Conservation (phyloP, 805 yeast species). For the Suhomyces kilbournensis region DNA sequence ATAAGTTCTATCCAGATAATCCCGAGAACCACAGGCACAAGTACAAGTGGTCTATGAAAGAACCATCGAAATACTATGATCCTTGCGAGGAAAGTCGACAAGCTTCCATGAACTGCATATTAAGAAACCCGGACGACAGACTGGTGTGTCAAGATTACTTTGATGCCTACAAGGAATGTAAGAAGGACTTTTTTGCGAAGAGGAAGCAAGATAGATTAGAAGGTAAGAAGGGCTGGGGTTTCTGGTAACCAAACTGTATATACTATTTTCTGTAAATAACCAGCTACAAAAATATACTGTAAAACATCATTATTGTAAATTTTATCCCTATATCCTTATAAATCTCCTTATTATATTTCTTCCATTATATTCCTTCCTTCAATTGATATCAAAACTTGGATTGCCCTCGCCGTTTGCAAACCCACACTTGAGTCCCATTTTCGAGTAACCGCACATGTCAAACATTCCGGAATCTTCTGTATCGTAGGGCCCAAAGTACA, state of each 20-base stretch:
- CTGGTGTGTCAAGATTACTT: conserved; percentile 73
- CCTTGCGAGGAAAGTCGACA: conserved; percentile 89
- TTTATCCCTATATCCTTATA: background rate
- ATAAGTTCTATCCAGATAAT: conserved; percentile 80
- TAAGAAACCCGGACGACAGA: conserved; percentile 66
- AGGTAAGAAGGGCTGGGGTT: conserved; percentile 45
- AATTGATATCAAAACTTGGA: conserved; percentile 1
- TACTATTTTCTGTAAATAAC: background rate
- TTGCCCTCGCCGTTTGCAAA: background rate
- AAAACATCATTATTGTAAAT: background rate
- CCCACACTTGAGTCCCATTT: background rate
- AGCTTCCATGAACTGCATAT: conserved; percentile 84
- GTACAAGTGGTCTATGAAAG: conserved; percentile 68
- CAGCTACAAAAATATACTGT: background rate
- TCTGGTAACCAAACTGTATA: conserved; percentile 21
- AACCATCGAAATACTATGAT: conserved; percentile 80
- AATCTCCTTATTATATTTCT: background rate
- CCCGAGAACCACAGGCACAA: conserved; percentile 74
- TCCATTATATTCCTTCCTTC: background rate
- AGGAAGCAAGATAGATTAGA: conserved; percentile 32
- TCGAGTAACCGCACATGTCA: conserved; percentile 1
- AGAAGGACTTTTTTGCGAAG: conserved; percentile 47
- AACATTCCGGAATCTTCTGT: background rate
- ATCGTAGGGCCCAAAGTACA: background rate
- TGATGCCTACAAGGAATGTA: conserved; percentile 91